Base-by-base conservation (phyloP, 352 stramenopile species). In the Globisporangium acanthophoron region DNA sequence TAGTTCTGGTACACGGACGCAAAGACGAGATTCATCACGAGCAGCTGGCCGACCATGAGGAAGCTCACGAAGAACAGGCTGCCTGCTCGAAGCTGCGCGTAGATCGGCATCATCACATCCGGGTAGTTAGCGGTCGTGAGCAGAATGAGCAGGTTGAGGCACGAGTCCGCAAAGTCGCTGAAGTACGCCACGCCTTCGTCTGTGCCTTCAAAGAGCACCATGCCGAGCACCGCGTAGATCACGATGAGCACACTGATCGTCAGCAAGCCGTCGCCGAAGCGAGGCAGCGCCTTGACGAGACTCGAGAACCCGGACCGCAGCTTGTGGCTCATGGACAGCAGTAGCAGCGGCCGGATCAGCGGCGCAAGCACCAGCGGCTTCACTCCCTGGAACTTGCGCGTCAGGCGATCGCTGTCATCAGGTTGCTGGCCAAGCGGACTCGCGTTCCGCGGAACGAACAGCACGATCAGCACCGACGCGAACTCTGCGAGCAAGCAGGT, bases 111-210 rank as follows among this genome's bases (percentile, higher is more conserved):
- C 78, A 90, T 88, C 15, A 94, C 66, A 63, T 94, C 82, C 1
- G 85, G 85, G n/a, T 82, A 92, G 58, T 94, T 94, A 4, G 80
- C 80, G 1, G 85, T 94, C 29, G 85, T 92, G 13, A 90, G 52
- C 57, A 92, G 52, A 29, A 92, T 74, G 33, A 88, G 70, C 51
- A 94, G 62, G 39, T 75, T 85, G 64, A 86, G 70, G 40, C 62
- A 76, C 9, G 79, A 55, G 24, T 85, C 73, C 18, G 63, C 54
- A 33, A 89, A 86, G 16, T 71, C 70, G 20, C 54, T 62, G 41
- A 90, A 88, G 49, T 85, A 85, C 44, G 56, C 52, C 1, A 54
- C 57, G 31, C 70, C 78, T 69, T 88, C 76, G 11, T 64, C 43
- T 0, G 68, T 81, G n/a, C 74, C 78, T 64, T 84, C 69, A 40